Base-by-base conservation (phyloP, 2,329 filamentous ascomycete species). In the Talaromyces piceae region DNA sequence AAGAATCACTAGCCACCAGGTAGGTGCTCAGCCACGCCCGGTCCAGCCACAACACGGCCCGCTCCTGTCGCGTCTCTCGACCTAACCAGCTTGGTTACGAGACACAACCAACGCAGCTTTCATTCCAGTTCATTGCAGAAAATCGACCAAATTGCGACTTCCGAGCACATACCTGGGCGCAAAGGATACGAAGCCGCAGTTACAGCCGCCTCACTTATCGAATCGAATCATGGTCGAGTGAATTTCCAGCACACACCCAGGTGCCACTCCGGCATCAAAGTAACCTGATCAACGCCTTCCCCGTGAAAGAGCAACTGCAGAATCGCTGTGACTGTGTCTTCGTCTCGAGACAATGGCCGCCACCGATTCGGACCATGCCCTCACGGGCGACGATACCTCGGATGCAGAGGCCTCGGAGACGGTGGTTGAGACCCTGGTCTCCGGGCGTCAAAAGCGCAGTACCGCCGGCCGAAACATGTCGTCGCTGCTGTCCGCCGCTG, bases 381-480 rank as follows among this genome's bases (percentile, higher is more conserved):
- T 49, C 2, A 59, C 64, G n/a, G 60, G 58, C 13, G 41, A 58
- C 7, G 57, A 52, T 33, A 63, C 61, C 8, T 63, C 61, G 18
- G 54, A 60, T 46, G 58, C 58, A 39, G 54, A 57, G 25, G 43
- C 45, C 2, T 57, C 66, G 45, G 63, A 69, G 47, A 63, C 66
- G 9, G 57, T 69, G 49, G 58, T 68, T 46, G 63, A 69, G 48
- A 62, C 66, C 11, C 57, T 69, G 49, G 60, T 70, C 33, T 55
- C 59, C 45, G 67, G 67, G 28, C 85, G 90, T 54, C 76, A 81
- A 58, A 87, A 83, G 67, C 85, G 90, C 56, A 83, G 84, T 11
- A 95, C 87, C 0, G 90, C 90, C 18, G 90, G 90, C 53, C 91
- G 89, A 65, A 83, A 88, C 57, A 86, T 95, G 78, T 84, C 86